phyloP scores from a whole-genome alignment of 345 rosid genomes.

The Moricandia moricandioides region DNA sequence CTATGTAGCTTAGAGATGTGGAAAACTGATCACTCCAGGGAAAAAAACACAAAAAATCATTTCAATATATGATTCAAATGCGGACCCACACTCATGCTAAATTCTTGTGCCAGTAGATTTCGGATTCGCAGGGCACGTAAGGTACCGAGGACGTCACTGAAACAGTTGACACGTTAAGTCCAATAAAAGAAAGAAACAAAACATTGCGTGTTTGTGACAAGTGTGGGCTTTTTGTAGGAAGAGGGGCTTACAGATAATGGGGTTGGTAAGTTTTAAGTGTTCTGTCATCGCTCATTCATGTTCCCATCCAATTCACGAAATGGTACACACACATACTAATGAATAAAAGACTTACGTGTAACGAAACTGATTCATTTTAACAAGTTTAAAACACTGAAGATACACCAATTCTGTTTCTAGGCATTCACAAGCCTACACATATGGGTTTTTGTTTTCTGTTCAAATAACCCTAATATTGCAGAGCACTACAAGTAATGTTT shows the following conservation, averaged over 20 bases:
- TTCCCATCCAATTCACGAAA: not conserved
- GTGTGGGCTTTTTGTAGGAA: slow-evolving; percentile 1
- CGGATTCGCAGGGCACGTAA: slow-evolving; percentile 21
- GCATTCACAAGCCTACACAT: slow-evolving; percentile 37
- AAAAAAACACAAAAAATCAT: not conserved
- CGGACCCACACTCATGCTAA: not conserved
- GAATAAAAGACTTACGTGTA: not conserved
- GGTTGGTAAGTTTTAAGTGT: slow-evolving; percentile 18
- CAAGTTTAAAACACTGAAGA: slow-evolving; percentile 1
- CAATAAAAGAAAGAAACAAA: not conserved
- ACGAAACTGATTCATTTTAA: not conserved
- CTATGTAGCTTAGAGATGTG: not conserved
- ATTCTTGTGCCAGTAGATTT: not conserved
- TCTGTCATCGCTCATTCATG: not conserved
- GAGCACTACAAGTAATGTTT: slow-evolving; percentile 26
- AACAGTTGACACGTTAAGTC: not conserved
- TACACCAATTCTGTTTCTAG: slow-evolving; percentile 29
- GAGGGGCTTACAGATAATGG: slow-evolving; percentile 18
- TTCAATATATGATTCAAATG: not conserved
- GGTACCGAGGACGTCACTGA: slow-evolving; percentile 13
- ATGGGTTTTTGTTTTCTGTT: slow-evolving; percentile 31
- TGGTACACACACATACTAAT: not conserved
- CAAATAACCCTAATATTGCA: slow-evolving; percentile 27
- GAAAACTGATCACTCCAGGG: not conserved
- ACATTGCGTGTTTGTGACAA: slow-evolving; percentile 7